Base-by-base conservation (phyloP, 1,139 yeast genomes). In the Sugiyamaella sp. region DNA sequence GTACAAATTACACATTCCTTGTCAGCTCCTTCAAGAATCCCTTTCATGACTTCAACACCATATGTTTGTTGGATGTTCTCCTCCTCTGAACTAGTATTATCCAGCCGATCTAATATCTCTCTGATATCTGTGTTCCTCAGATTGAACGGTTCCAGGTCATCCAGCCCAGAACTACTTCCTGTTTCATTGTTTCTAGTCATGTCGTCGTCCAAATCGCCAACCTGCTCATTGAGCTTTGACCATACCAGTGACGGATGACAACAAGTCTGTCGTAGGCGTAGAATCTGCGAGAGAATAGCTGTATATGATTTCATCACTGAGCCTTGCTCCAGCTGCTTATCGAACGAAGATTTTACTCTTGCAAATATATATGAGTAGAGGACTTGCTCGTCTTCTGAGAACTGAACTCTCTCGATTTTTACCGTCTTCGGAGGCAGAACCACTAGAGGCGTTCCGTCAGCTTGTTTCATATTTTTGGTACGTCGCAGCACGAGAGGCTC, bases 1-100 rank as follows among this genome's bases (percentile, higher is more conserved):
- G 95, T 85, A 67, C 98, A 91, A 25, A 91, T 88, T 0, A 96
- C 83, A 65, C 98, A 91, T 67, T 90, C 97, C 1, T 81, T 69
- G 2, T 77, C 77, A n/a, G 80, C 63, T 3, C 73, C 70, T n/a
- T 67, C 67, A 4, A 61, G 48, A 20, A 74, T 61, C 33, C 61
- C 68, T 64, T 53, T 68, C 64, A 62, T 70, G 56, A 54, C 81
- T 22, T 74, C 75, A 10, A 71, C 63, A 1, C 74, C 73, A 42
- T 67, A 71, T 48, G 71, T 45, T 45, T 47, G 37, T 24, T 32
- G 22, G 5, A 47, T 32, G 33, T 44, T 27, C 17, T 43, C 52
- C 10, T 46, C 54, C 2, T 42, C 42, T 4, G 46, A 22, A 9
- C 39, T 49, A 2, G 48, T 19, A 12, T 20, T 22, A n/a, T 27